These are phyloP conservation scores for Hippophae rhamnoides DNA, from an alignment of 306 rosid genomes.

Conservation along the genomic window DNA sequence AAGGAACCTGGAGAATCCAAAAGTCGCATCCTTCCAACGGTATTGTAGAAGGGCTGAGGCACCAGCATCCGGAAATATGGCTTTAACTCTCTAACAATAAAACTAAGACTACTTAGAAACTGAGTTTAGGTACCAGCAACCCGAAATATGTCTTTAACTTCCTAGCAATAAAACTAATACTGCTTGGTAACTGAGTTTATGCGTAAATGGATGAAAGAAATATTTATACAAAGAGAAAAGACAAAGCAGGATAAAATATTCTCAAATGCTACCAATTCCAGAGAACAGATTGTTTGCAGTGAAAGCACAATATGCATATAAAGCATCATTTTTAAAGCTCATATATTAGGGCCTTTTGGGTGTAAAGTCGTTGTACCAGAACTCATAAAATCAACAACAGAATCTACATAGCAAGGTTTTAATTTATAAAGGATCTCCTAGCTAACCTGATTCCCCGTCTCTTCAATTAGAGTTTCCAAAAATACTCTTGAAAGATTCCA, in stretches of 20 bases:
- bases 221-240: too few species aligned
- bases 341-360: too few species aligned
- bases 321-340: too few species aligned
- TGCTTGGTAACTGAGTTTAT: too few species aligned
- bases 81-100: slow-evolving; percentile 70
- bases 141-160: slow-evolving; percentile 83
- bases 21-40: slow-evolving; percentile 71
- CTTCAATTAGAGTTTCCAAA: slow-evolving; percentile 65
- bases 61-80: slow-evolving; percentile 96
- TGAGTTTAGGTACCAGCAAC: slow-evolving; percentile 94
- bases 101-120: slow-evolving; percentile 4
- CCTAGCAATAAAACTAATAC: slow-evolving; percentile 42
- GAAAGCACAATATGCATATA: not conserved
- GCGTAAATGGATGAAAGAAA: too few species aligned
- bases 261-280: slow-evolving; percentile 11
- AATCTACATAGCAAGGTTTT: too few species aligned
- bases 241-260: too few species aligned
- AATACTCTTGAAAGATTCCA: slow-evolving; percentile 79
- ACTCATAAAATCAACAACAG: too few species aligned
- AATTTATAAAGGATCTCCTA: too few species aligned
- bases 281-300: slow-evolving; percentile 4
- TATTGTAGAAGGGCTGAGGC: slow-evolving; percentile 89
- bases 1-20: slow-evolving; percentile 76
- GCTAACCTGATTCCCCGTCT: slow-evolving; percentile 48
- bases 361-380: too few species aligned